Conservation (phyloP, 352 stramenopile genomes). For the Phytophthora europaea region DNA sequence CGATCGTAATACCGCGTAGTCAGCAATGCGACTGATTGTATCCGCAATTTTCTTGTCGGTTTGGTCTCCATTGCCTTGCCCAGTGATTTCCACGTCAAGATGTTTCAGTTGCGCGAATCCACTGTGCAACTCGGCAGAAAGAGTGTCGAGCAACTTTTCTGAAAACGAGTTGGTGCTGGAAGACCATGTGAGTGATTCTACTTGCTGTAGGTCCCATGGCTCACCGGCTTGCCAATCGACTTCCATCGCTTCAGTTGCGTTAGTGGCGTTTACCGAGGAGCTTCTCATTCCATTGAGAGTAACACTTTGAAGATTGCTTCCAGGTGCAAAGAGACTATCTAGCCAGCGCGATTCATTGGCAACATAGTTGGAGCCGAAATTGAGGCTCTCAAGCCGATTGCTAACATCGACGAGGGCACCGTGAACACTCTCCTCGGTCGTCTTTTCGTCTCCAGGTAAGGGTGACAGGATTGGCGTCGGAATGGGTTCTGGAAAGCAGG, state of each 20-base stretch:
- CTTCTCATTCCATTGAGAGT: conserved; percentile 29
- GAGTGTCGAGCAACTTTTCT: conserved; percentile 45
- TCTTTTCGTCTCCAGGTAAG: conserved; percentile 7
- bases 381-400: conserved; percentile 50
- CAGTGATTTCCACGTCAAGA: conserved; percentile 49
- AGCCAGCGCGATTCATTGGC: conserved; percentile 50
- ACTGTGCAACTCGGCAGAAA: conserved; percentile 60
- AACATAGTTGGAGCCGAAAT: conserved; percentile 72
- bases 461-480: neutral
- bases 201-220: conserved; percentile 59
- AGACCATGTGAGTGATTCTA: conserved; percentile 51
- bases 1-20: conserved; percentile 36
- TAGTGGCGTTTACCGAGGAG: neutral
- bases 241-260: conserved; percentile 26
- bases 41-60: conserved; percentile 28
- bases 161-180: conserved; percentile 15
- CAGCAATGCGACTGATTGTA: conserved; percentile 28
- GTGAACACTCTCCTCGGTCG: conserved; percentile 34
- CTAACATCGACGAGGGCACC: conserved; percentile 45
- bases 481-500: conserved; percentile 52
- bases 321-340: conserved; percentile 65
- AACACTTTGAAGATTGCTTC: conserved; percentile 56
- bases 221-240: conserved; percentile 33
- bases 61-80: conserved; percentile 8
- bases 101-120: conserved; percentile 62